Evolutionary conservation across 1,284 basidiomycete genomes (phyloP), one percentile per base, ranked within the genome.

Genomic region (Mycena citricolor): DNA sequence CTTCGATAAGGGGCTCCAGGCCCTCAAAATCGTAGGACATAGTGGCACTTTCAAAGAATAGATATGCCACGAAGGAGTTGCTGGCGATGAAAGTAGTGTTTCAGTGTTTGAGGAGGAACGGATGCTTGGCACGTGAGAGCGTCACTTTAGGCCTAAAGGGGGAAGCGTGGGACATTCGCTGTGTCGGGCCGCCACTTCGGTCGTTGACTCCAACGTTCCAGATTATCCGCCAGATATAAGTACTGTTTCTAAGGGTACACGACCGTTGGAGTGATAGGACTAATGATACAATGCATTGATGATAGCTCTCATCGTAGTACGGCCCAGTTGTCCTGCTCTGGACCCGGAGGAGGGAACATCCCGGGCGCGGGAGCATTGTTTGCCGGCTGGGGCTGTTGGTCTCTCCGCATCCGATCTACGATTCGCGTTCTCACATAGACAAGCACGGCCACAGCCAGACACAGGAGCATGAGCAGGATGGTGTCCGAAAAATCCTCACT

Each of bases 381-480:
- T 21, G 51, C 55, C 47, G 63, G 59, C 34, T 61, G 62, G 44
- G 63, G 68, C 48, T 62, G 60, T 51, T 77, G 72, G 29, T 78
- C 74, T 49, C 81, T 67, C 47, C 86, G 70, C 62, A 81, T 74
- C 42, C 83, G 66, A 52, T 85, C 83, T 31, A 85, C 74, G 55
- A 86, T 81, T 43, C 86, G 73, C 11, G 81, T 83, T 42, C 87
- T 76, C 42, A 87, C 67, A 57, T 84, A 90, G 33, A 90, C 70
- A 54, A 90, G 65, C 30, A 79, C 64, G 3, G 83, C 83, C 32
- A 88, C 82, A 17, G 74, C 65, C 23, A 84, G 61, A 56, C 83
- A 86, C 21, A 89, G 68, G 29, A 77, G 61, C 8, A 88, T 72
- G 20, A 90, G 67, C 33, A 89, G 58, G 68, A 86, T 74, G 26